phyloP scores from a whole-genome alignment of 148 eudicot genomes.

The Vaccinium macrocarpon region DNA sequence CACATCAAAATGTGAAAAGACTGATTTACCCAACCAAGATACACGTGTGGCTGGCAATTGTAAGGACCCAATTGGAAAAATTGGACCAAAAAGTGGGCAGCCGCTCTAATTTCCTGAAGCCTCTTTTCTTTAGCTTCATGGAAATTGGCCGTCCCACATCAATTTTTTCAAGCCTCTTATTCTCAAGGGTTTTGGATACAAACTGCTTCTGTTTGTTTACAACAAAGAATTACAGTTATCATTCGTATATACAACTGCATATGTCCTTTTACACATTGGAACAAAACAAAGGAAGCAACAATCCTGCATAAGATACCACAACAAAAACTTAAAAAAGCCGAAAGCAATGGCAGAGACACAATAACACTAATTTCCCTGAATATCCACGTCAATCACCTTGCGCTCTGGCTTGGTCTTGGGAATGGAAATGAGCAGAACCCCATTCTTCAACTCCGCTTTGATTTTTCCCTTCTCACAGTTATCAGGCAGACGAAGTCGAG shows the following conservation, averaged over 20 bases:
- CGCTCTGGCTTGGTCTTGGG: conserved; percentile 56
- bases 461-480: conserved; percentile 55
- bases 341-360: not conserved
- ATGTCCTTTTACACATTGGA: not conserved
- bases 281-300: not conserved
- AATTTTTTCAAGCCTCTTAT: no score
- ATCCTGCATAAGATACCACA: not conserved
- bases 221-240: not conserved
- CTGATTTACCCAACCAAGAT: no score
- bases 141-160: no score
- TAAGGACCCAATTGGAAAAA: no score
- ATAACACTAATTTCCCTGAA: conserved; percentile 22
- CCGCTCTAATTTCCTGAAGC: no score
- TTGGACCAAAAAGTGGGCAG: no score
- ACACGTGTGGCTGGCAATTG: no score
- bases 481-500: conserved; percentile 62
- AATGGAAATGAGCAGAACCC: conserved; percentile 56
- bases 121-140: no score
- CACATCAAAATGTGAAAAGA: no score
- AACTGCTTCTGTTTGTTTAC: not conserved
- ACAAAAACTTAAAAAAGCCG: not conserved
- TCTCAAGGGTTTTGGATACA: no score
- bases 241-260: not conserved
- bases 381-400: conserved; percentile 63
- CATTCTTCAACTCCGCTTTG: conserved; percentile 69